Evolutionary conservation across 352 stramenopile species (phyloP), one percentile per base, ranked within the genome.

Genomic region (Phytopythium sindhum): DNA sequence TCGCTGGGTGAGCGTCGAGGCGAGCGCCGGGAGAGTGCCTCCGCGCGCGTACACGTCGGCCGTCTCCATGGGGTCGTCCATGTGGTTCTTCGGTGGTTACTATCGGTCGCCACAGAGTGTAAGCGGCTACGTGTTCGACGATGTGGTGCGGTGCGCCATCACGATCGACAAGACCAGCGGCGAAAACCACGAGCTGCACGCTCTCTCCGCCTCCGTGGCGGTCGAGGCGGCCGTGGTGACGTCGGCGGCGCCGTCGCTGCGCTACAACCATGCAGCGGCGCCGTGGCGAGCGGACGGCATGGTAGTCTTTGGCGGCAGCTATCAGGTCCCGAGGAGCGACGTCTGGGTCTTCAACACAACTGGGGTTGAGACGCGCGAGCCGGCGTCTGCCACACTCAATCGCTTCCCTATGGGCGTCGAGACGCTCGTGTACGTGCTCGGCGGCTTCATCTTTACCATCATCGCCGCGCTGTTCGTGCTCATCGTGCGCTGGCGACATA

Each of bases 51-150:
- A 91, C 67, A 91, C 82, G 23, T 86, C 82, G 17, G 64, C 84
- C 59, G 68, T 91, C n/a, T 72, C 74, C 2, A 77, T 79, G 0
- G 63, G 70, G 2, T 62, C 57, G 0, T 72, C 74, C 57, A 83
- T 89, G 60, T 91, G 82, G 82, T 91, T 91, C 68, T 91, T 90
- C 28, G 78, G 78, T 0, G 82, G 82, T 21, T 91, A 91, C 64
- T 91, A 86, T 57, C 80, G 80, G 14, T 68, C 77, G 10, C 72
- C 75, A 12, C 65, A 83, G 44, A 75, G 79, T 33, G 63, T 70
- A 28, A 91, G 74, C 64, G 82, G 80, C 0, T 91, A 87, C 63
- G 82, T 91, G 41, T 90, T 88, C 62, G 78, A 89, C 57, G 82
- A 91, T 51, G 72, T 89, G 21, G 69, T 89, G 23, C 57, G 71